Conservation (phyloP, 176 grass and related monocot genomes). For the Zoysia pacifica region DNA sequence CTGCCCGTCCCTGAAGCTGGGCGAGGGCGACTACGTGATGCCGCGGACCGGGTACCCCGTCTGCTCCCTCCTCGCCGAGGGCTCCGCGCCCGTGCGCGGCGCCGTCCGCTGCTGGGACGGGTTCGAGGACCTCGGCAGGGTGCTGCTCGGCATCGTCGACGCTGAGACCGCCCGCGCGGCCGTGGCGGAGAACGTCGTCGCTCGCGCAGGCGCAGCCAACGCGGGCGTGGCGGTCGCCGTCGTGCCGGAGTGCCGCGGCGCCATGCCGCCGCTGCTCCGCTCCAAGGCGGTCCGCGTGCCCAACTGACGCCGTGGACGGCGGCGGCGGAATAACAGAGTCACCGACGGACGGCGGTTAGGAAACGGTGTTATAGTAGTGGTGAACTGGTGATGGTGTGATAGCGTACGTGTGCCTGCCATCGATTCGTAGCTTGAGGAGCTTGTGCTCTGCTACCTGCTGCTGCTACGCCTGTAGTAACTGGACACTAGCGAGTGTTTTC, state of each 20-base stretch:
- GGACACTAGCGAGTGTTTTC: too few species aligned
- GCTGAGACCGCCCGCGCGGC: conserved; percentile 4
- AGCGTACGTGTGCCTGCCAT: too few species aligned
- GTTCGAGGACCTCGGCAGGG: conserved; percentile 51
- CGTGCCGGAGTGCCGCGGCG: conserved; percentile 11
- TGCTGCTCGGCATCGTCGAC: conserved; percentile 59
- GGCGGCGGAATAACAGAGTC: too few species aligned
- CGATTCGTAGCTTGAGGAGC: too few species aligned
- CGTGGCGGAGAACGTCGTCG: background rate
- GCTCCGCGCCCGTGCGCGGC: conserved; percentile 39
- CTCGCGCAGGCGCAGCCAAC: too few species aligned
- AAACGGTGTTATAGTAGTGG: too few species aligned
- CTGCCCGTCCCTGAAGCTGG: conserved; percentile 66
- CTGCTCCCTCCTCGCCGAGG: conserved; percentile 62
- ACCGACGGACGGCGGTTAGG: too few species aligned
- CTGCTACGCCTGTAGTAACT: too few species aligned
- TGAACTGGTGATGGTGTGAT: too few species aligned
- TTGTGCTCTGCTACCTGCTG: too few species aligned
- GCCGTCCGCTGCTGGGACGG: conserved; percentile 57
- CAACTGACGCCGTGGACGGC: background rate
- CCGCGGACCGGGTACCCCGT: conserved; percentile 69
- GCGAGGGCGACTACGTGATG: conserved; percentile 64
- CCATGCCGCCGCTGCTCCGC: background rate
- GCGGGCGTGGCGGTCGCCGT: background rate
- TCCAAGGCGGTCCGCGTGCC: conserved; percentile 10